Evolutionary conservation across 2,329 filamentous ascomycete species (phyloP), one percentile per base, ranked within the genome.

Genomic region (Hyphodiscus sp.): DNA sequence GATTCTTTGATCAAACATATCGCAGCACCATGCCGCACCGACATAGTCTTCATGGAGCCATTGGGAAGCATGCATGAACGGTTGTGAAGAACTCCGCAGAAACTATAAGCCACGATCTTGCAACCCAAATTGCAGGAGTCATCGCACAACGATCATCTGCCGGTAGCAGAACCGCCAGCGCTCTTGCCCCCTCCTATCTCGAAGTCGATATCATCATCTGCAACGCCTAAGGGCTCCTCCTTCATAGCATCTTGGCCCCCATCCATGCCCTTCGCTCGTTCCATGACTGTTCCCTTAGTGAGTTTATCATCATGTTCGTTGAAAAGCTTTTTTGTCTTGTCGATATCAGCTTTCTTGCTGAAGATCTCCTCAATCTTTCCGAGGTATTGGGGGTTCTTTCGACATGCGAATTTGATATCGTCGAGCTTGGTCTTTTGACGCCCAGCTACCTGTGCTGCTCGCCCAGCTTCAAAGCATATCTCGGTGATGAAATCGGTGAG

Each of bases 401-500:
- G 82, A 62, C 97, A 82, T 41, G 91, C 90, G 71, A 95, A 99
- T 67, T 95, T 91, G 74, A 99, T 96, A 71, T 99, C 94, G 66
- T 96, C 92, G 65, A 95, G 89, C 71, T 99, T 99, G 73, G 99
- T 91, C 74, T 99, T 99, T 65, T 95, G 89, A 1, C 94, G 87
- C 0, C 91, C 87, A 2, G 88, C 85, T 71, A 95, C 89, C 69
- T 89, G 85, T 0, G 94, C 94, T 50, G 86, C 85, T 45, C 89
- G 83, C 4, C 91, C 89, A 3, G 94, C 92, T 67, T 90, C 86
- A 74, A 95, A 94, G 72, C 89, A 92, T 51, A 94, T 85, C 69
- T 94, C 90, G 68, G 95, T 90, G 69, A 97, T 89, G 76, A 95
- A 96, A 75, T 97, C 94, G 58, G 91, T 96, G 57, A 96, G 83